Evolutionary conservation across 2,329 filamentous ascomycete species (phyloP).

Genomic region (Ampelomyces quisqualis): DNA sequence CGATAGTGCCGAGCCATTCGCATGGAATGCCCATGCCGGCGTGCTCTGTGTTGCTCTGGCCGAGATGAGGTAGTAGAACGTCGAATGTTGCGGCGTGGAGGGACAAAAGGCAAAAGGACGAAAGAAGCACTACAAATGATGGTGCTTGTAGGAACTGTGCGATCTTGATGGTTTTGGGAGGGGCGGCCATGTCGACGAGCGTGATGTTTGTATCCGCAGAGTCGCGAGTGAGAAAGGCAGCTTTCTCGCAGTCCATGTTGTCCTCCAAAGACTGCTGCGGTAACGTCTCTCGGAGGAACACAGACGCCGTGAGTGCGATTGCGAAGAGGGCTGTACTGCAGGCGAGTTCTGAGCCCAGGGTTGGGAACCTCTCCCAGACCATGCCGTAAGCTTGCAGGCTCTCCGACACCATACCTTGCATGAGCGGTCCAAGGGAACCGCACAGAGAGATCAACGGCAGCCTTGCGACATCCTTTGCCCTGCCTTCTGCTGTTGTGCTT

Average conservation of each 20-base stretch:
- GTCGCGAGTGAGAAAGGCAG: constrained; percentile 48
- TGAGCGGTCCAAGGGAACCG: constrained; percentile 50
- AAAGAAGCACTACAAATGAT: constrained; percentile 49
- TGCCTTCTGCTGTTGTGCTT: constrained; percentile 39
- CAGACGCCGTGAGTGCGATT: constrained; percentile 44
- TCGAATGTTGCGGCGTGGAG: constrained; percentile 58
- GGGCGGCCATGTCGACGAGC: constrained; percentile 41
- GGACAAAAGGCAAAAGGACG: constrained; percentile 57
- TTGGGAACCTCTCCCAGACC: constrained; percentile 48
- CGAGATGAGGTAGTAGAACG: constrained; percentile 50
- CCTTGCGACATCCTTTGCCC: constrained; percentile 46
- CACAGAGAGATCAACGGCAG: constrained; percentile 50
- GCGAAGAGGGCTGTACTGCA: constrained; percentile 46
- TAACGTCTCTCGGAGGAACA: constrained; percentile 47
- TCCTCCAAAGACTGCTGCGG: constrained; percentile 31
- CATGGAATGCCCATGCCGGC: constrained; percentile 52
- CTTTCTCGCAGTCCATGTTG: constrained; percentile 48
- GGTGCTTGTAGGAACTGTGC: constrained; percentile 50
- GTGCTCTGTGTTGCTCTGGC: constrained; percentile 48
- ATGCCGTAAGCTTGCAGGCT: constrained; percentile 46
- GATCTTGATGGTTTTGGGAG: constrained; percentile 47
- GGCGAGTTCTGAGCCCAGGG: constrained; percentile 48
- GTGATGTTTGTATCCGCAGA: constrained; percentile 40
- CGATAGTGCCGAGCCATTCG: constrained; percentile 46
- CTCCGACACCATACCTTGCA: constrained; percentile 47